Evolutionary conservation across 78 protist species (phyloP).

Genomic region (Dictyostelium capitatum): DNA sequence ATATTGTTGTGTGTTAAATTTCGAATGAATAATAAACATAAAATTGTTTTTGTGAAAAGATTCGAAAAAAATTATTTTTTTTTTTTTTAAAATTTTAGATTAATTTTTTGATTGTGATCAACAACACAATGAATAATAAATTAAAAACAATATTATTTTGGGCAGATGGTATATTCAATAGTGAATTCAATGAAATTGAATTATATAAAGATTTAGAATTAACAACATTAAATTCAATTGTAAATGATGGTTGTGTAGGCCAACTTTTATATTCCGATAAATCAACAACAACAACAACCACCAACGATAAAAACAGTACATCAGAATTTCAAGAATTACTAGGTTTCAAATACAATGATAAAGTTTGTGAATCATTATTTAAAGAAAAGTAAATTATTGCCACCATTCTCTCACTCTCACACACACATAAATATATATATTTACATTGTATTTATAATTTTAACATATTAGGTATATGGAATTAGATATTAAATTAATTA

Average conservation of each 20-base stretch:
- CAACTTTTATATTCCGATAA: constrained; percentile 6
- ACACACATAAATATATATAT: no score
- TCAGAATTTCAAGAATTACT: constrained; percentile 31
- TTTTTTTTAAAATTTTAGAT: no score
- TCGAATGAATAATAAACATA: no score
- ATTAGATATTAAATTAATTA: constrained; percentile 21
- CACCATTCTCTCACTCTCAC: no score
- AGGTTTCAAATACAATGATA: constrained; percentile 21
- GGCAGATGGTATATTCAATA: constrained; percentile 38
- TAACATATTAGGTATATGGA: constrained; percentile 49
- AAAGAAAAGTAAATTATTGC: constrained; percentile 52
- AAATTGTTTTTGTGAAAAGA: no score
- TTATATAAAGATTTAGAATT: background rate
- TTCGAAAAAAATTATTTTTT: no score
- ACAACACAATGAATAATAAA: background rate
- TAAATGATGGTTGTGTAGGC: constrained; percentile 77
- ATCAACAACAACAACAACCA: background rate
- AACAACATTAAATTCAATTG: background rate
- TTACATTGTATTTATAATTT: no score
- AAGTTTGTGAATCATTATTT: background rate
- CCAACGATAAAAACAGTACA: background rate
- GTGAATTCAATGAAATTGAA: constrained; percentile 4
- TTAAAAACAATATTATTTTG: constrained; percentile 21
- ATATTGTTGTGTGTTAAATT: no score
- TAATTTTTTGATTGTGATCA: no score